Percentiles rank a stretch among this genome's conserved stretches.
phyloP scores from a whole-genome alignment of 2,329 filamentous ascomycete genomes.

The Fusarium tuaranense region DNA sequence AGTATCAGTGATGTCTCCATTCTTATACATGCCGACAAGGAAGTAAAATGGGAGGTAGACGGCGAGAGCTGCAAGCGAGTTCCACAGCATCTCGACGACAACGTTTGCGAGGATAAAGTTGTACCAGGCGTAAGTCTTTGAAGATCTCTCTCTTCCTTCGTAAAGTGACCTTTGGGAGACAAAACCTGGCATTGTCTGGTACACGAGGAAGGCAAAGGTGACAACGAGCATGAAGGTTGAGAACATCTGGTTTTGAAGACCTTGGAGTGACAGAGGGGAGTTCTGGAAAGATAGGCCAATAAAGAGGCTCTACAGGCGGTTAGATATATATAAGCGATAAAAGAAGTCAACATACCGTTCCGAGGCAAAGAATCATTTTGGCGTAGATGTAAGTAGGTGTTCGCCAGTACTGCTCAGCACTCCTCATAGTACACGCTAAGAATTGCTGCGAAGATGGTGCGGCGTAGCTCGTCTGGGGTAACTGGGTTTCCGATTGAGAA shows the following conservation, averaged over 20 bases:
- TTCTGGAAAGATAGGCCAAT: background rate
- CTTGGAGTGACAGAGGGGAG: background rate
- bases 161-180: conserved; percentile 74
- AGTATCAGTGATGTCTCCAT: conserved; percentile 12
- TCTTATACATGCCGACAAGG: conserved; percentile 26
- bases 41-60: conserved; percentile 12
- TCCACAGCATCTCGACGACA: conserved; percentile 28
- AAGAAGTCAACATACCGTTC: background rate
- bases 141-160: conserved; percentile 74
- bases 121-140: conserved; percentile 65
- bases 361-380: background rate
- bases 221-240: background rate
- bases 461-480: background rate
- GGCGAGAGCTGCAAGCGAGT: conserved; percentile 14
- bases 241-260: background rate
- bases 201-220: background rate
- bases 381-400: conserved; percentile 71
- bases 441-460: conserved; percentile 62
- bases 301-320: background rate
- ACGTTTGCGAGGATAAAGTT: conserved; percentile 27
- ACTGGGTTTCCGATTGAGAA: background rate
- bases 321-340: background rate
- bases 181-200: conserved; percentile 75
- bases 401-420: conserved; percentile 43
- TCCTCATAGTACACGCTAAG: conserved; percentile 49